phyloP scores from a whole-genome alignment of 768 basidiomycete species.

The Psilocybe sp. region DNA sequence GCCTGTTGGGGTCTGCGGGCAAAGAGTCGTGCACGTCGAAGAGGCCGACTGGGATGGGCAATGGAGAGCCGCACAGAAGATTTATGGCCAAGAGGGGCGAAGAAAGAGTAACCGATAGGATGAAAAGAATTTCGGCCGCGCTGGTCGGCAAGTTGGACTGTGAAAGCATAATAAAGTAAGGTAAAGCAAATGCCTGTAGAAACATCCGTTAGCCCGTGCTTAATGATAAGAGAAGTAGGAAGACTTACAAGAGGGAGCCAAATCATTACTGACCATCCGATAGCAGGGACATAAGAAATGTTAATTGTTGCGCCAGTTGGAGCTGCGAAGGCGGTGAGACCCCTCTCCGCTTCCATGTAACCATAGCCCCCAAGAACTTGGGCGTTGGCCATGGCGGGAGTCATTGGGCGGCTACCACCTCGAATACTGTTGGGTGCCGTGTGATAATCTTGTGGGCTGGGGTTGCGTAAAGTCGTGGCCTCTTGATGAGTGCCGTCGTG shows the following conservation, averaged over 20 bases:
- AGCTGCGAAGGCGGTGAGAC: slow-evolving; percentile 42
- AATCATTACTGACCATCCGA: slow-evolving; percentile 65
- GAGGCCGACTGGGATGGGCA: slow-evolving; percentile 65
- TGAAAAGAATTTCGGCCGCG: slow-evolving; percentile 46
- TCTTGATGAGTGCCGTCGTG: slow-evolving; percentile 23
- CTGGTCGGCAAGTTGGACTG: slow-evolving; percentile 35
- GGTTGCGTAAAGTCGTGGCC: slow-evolving; percentile 21
- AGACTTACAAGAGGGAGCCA: slow-evolving; percentile 67
- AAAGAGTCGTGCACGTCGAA: slow-evolving; percentile 51
- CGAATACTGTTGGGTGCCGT: slow-evolving; percentile 23
- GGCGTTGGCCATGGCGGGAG: slow-evolving; percentile 53
- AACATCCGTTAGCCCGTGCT: neutral
- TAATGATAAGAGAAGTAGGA: neutral
- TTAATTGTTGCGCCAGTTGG: slow-evolving; percentile 48
- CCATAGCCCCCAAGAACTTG: slow-evolving; percentile 72
- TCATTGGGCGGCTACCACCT: slow-evolving; percentile 39
- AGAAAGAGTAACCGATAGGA: slow-evolving; percentile 64
- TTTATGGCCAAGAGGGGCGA: slow-evolving; percentile 65
- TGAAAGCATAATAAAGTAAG: slow-evolving; percentile 52
- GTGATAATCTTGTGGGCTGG: slow-evolving; percentile 40
- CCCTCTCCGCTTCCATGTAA: slow-evolving; percentile 51
- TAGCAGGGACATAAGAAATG: slow-evolving; percentile 49
- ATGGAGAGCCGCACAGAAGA: slow-evolving; percentile 54
- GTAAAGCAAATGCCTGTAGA: slow-evolving; percentile 54
- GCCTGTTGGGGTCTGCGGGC: slow-evolving; percentile 40